These are phyloP conservation scores for Hypoxylon rickii DNA, from an alignment of 495 filamentous ascomycete species.

Conservation along the genomic window DNA sequence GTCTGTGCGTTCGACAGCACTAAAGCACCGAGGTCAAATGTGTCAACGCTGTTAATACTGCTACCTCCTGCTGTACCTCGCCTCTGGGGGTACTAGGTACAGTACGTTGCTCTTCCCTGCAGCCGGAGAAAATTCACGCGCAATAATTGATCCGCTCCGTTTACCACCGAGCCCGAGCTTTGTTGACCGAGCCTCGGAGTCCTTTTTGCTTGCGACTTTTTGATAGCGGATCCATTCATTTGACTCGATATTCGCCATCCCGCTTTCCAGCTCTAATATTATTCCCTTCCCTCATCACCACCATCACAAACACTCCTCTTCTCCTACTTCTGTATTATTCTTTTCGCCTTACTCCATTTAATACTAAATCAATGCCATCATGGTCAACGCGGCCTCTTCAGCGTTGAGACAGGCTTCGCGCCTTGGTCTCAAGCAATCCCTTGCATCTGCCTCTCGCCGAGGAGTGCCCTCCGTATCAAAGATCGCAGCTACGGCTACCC, in stretches of 20 bases:
- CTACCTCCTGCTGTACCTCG: too few relatives aligned
- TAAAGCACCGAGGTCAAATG: too few relatives aligned
- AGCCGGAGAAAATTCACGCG: too few relatives aligned
- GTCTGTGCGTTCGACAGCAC: too few relatives aligned
- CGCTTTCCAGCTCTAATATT: too few relatives aligned
- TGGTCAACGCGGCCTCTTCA: constrained; percentile 73
- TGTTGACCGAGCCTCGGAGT: constrained; percentile 32
- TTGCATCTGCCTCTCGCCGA: constrained; percentile 55
- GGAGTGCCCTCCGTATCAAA: constrained; percentile 47
- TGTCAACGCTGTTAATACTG: too few relatives aligned
- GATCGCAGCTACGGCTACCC: constrained; percentile 43
- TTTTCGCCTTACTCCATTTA: constrained; percentile 18
- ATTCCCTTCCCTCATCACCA: too few relatives aligned
- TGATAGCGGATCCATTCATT: background rate
- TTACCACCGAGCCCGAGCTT: constrained; percentile 27
- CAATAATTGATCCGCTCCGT: constrained; percentile 17
- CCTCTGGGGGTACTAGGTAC: too few relatives aligned
- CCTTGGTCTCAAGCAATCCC: constrained; percentile 60
- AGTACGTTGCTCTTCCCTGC: too few relatives aligned
- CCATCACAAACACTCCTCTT: constrained; percentile 1
- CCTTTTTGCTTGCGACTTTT: constrained; percentile 26
- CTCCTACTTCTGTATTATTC: constrained; percentile 16
- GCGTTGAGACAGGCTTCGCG: constrained; percentile 80
- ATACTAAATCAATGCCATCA: constrained; percentile 46
- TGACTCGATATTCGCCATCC: constrained; percentile 26